Evolutionary conservation across 75 land plant genomes (phyloP).

Genomic region (Adiantum capillusveneris): DNA sequence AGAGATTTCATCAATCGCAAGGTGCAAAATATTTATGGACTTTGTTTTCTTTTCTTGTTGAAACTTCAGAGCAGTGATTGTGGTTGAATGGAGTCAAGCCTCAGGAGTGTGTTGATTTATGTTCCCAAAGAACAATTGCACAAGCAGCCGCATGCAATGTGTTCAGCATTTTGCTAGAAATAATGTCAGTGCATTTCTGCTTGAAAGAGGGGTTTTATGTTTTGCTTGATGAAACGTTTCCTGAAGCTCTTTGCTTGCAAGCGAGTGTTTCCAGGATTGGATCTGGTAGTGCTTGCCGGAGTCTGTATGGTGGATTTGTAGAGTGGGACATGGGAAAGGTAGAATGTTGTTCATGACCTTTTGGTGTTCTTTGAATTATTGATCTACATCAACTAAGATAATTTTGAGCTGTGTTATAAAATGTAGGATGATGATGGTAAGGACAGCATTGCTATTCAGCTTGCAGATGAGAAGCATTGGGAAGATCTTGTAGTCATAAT

Average conservation of each 20-base stretch:
- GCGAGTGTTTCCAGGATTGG: constrained; percentile 61
- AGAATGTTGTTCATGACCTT: constrained; percentile 5
- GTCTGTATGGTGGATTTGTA: constrained; percentile 93
- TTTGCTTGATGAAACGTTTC: no score
- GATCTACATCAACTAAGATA: no score
- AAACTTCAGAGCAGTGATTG: no score
- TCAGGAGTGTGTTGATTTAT: neutral
- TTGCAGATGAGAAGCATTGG: constrained; percentile 80
- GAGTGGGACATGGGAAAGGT: constrained; percentile 98
- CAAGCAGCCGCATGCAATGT: neutral
- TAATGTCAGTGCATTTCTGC: no score
- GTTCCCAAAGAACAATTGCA: neutral
- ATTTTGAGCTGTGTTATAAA: no score
- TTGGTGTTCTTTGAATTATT: no score
- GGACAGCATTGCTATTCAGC: constrained; percentile 90
- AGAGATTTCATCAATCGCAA: constrained; percentile 85
- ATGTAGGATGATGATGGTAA: constrained; percentile 62
- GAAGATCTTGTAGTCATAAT: constrained; percentile 83
- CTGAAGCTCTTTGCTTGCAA: neutral
- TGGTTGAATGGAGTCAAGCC: no score
- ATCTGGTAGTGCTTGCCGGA: constrained; percentile 99
- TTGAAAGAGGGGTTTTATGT: no score
- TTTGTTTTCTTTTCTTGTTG: no score
- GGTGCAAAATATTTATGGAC: constrained; percentile 26
- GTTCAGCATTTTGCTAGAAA: no score